phyloP scores from a whole-genome alignment of 2,329 filamentous ascomycete genomes.

The Parafenestella ontariensis region DNA sequence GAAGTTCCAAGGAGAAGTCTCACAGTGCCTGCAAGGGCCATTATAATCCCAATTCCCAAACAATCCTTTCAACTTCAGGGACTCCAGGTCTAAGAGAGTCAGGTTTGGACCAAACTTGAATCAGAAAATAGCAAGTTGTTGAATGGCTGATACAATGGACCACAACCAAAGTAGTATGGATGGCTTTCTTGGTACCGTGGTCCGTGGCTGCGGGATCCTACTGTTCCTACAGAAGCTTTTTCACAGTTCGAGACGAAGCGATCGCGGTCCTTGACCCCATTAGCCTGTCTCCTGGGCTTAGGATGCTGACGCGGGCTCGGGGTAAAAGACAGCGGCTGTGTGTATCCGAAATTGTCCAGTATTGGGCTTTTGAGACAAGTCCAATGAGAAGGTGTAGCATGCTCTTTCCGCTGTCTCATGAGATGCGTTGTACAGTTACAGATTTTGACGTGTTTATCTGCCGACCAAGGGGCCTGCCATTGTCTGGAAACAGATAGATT shows the following conservation, averaged over 20 bases:
- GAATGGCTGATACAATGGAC: background rate
- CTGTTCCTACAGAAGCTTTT: slow-evolving; percentile 5
- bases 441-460: background rate
- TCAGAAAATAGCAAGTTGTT: background rate
- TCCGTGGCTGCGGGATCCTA: slow-evolving; percentile 1
- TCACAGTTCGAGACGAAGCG: slow-evolving; percentile 3
- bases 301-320: slow-evolving; percentile 33
- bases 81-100: background rate
- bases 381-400: slow-evolving; percentile 11
- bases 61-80: background rate
- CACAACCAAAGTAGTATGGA: background rate
- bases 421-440: slow-evolving; percentile 4
- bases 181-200: slow-evolving; percentile 5
- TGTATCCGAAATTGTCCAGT: slow-evolving; percentile 7
- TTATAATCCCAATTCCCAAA: background rate
- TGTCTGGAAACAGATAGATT: slow-evolving; percentile 1
- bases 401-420: slow-evolving; percentile 6
- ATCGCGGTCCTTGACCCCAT: slow-evolving; percentile 8
- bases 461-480: slow-evolving; percentile 3
- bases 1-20: slow-evolving; percentile 9
- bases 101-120: background rate
- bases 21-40: slow-evolving; percentile 5
- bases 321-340: slow-evolving; percentile 21
- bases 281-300: slow-evolving; percentile 11
- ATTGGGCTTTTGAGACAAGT: slow-evolving; percentile 12